These are phyloP conservation scores for Beauveria medogensis DNA, from an alignment of 2,329 filamentous ascomycete species.

Conservation along the genomic window DNA sequence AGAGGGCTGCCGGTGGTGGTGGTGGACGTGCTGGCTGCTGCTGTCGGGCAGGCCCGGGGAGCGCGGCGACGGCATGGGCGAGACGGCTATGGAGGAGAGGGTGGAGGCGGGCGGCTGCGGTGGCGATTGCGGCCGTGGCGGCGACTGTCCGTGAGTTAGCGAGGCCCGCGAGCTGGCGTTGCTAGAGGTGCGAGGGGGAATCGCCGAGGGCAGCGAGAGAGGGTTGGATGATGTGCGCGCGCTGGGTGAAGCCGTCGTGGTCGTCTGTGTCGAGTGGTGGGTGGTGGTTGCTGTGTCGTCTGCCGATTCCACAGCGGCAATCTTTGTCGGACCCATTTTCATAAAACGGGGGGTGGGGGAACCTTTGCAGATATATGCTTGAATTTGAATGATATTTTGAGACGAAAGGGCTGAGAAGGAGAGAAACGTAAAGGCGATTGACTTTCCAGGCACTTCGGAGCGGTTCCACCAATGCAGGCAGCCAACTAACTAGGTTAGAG, in stretches of 20 bases:
- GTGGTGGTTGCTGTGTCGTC: neutral
- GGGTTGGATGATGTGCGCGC: slow-evolving; percentile 29
- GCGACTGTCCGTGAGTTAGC: neutral
- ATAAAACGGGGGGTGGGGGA: too few species aligned
- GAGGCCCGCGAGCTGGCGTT: slow-evolving; percentile 4
- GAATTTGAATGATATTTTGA: neutral
- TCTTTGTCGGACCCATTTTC: slow-evolving; percentile 1
- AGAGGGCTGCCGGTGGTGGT: slow-evolving; percentile 4
- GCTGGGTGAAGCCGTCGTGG: neutral
- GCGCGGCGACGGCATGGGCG: slow-evolving; percentile 12
- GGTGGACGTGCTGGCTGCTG: slow-evolving; percentile 11
- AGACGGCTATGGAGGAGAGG: slow-evolving; percentile 12
- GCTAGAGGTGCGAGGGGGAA: slow-evolving; percentile 67
- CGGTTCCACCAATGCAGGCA: neutral
- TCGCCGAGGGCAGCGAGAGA: slow-evolving; percentile 46
- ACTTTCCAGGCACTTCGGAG: neutral
- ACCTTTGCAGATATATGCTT: too few species aligned
- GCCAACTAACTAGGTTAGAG: too few species aligned
- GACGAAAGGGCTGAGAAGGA: neutral
- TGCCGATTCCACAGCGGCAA: neutral
- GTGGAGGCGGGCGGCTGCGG: neutral
- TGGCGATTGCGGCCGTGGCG: neutral
- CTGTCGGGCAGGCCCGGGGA: neutral
- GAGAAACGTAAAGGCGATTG: neutral
- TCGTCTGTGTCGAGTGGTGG: neutral